Evolutionary conservation across 208 protist genomes (phyloP).

Genomic region (Wallacemonas sp.): DNA sequence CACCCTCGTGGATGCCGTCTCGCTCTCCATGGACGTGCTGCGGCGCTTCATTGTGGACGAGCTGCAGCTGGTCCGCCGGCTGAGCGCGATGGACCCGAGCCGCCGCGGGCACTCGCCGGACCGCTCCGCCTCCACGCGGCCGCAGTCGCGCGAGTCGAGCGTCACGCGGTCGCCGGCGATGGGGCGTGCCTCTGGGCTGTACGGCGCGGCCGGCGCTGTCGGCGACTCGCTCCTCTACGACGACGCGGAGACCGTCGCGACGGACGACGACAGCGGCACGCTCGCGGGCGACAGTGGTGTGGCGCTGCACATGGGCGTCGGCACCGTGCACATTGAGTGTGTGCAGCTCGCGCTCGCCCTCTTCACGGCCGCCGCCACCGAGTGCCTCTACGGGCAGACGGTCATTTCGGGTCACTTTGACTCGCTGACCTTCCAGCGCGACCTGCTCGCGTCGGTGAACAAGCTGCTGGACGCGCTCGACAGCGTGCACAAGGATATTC

Average conservation of each 20-base stretch:
- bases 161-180: conserved; percentile 34
- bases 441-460: conserved; percentile 31
- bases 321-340: conserved; percentile 51
- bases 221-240: conserved; percentile 15
- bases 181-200: conserved; percentile 10
- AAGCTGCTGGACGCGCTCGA: conserved; percentile 47
- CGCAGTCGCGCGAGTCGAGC: conserved; percentile 43
- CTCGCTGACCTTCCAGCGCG: conserved; percentile 29
- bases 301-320: conserved; percentile 22
- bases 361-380: conserved; percentile 44
- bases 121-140: conserved; percentile 14
- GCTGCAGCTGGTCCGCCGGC: conserved; percentile 51
- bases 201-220: conserved; percentile 3
- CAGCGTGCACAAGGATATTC: conserved; percentile 22
- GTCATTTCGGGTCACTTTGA: conserved; percentile 17
- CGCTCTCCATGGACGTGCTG: conserved; percentile 34
- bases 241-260: conserved; percentile 39
- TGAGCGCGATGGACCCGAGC: conserved; percentile 19
- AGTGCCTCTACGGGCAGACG: conserved; percentile 16
- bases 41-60: conserved; percentile 65
- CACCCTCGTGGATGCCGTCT: background rate
- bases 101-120: conserved; percentile 18
- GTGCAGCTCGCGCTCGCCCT: conserved; percentile 63
- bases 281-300: conserved; percentile 13
- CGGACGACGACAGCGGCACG: conserved; percentile 30